Evolutionary conservation across 257 asterid genomes (phyloP).

Genomic region (Nicotiana tomentosiformis): DNA sequence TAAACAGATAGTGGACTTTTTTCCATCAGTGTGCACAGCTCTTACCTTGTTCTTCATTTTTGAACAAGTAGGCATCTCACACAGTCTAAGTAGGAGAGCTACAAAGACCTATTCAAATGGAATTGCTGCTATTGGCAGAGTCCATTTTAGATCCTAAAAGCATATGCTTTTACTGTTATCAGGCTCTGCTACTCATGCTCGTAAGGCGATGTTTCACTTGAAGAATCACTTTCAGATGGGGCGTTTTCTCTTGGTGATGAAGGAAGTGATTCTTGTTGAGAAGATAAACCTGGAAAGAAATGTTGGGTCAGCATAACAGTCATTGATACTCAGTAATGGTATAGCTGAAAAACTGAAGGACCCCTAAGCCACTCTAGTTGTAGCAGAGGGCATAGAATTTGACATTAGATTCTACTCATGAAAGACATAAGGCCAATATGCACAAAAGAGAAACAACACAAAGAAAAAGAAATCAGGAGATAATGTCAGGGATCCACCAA

Average conservation of each 20-base stretch:
- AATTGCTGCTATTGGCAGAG: not conserved
- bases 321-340: not conserved
- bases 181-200: slow-evolving; percentile 35
- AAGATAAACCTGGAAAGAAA: slow-evolving; percentile 42
- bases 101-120: not conserved
- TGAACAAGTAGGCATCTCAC: slow-evolving; percentile 5
- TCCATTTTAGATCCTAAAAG: not conserved
- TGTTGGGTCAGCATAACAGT: not conserved
- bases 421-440: not conserved
- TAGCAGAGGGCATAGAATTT: not conserved
- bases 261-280: slow-evolving; percentile 61
- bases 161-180: not conserved
- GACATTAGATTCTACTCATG: not conserved
- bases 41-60: slow-evolving; percentile 1
- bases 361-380: not conserved
- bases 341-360: not conserved
- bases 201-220: slow-evolving; percentile 79
- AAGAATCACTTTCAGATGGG: slow-evolving; percentile 77
- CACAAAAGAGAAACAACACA: not conserved
- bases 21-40: not conserved
- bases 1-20: not conserved
- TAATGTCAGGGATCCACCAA: slow-evolving; percentile 24
- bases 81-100: not conserved
- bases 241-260: slow-evolving; percentile 61
- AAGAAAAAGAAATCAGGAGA: not conserved